Percentiles rank a stretch among this genome's conserved stretches.
phyloP scores from a whole-genome alignment of 768 basidiomycete genomes.

The Hygrophoropsis aurantiaca region DNA sequence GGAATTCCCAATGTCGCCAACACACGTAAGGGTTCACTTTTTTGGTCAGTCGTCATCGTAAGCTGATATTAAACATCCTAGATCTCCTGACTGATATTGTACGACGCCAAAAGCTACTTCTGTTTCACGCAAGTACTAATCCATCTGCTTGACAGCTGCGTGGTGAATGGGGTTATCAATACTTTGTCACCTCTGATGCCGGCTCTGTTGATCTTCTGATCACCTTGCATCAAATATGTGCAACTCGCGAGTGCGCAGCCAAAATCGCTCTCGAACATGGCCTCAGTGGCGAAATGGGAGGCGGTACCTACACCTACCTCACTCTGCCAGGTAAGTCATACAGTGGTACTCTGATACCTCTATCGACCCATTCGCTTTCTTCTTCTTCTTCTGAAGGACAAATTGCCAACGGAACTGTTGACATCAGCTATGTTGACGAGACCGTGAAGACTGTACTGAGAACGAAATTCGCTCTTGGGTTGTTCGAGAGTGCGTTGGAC shows the following conservation, averaged over 20 bases:
- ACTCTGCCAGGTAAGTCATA: conserved; percentile 51
- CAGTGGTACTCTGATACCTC: background rate
- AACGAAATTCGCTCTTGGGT: conserved; percentile 60
- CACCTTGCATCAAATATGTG: conserved; percentile 53
- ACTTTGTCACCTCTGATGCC: conserved; percentile 65
- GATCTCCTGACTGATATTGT: conserved; percentile 60
- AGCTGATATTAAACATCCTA: conserved; percentile 15
- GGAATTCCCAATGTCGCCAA: conserved; percentile 63
- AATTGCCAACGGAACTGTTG: conserved; percentile 52
- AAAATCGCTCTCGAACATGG: conserved; percentile 55
- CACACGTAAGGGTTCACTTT: conserved; percentile 43
- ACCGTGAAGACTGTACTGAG: conserved; percentile 54
- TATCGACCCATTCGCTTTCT: background rate
- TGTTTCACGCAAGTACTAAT: background rate
- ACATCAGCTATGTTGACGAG: conserved; percentile 51
- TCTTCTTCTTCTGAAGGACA: conserved; percentile 40
- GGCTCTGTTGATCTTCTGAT: conserved; percentile 62
- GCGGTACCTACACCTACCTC: conserved; percentile 62
- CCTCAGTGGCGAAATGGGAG: conserved; percentile 64
- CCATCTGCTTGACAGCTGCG: conserved; percentile 46
- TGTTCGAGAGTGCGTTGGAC: conserved; percentile 59
- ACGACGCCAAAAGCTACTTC: conserved; percentile 13
- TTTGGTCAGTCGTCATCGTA: background rate
- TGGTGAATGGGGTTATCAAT: conserved; percentile 64
- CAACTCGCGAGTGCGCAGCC: conserved; percentile 62